Base-by-base conservation (phyloP, 2,329 filamentous ascomycete genomes). In the Diaporthe citri region DNA sequence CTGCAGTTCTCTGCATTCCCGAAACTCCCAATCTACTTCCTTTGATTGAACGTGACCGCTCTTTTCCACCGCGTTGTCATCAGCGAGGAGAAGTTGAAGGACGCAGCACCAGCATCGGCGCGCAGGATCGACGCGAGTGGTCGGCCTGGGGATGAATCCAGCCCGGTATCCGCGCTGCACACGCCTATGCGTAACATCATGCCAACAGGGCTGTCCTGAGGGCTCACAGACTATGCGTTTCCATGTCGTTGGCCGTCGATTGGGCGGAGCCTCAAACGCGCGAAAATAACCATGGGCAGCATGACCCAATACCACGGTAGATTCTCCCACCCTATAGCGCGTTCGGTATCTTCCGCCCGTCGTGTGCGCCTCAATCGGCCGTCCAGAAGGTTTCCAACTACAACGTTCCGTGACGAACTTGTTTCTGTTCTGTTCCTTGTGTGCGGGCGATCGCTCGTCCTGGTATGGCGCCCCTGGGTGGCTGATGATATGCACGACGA, bases 381-480 rank as follows among this genome's bases (percentile, higher is more conserved):
- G 64, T 52, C 46, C 64, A 67, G 64, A 67, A 67, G 64, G 31
- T 67, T 67, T 67, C 46, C 64, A 52, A 52, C n/a, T 67, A 67
- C 64, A 67, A 67, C 64, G 64, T 52, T 67, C 64, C 64, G 64
- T 67, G 64, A 67, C 64, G 64, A 67, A 67, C 46, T 52, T 67
- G 64, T 67, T 52, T 67, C 64, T 67, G 64, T 67, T 67, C 64
- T 52, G 64, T 67, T 67, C 62, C 62, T 67, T 67, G 62, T 67
- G 62, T 5, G 62, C 62, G 62, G 62, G 62, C 62, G 62, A 67
- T 67, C 62, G 62, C 62, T 67, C 64, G 64, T 67, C 64, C 48
- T 52, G 64, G 64, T 67, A 67, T 52, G 64, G 59, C 57, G 57
- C 59, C n/a, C 59, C n/a, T 28, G 59, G 59, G 64, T 67, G 46